These are phyloP conservation scores for Penicillium roqueforti DNA, from an alignment of 495 filamentous ascomycete genomes.

Conservation along the genomic window DNA sequence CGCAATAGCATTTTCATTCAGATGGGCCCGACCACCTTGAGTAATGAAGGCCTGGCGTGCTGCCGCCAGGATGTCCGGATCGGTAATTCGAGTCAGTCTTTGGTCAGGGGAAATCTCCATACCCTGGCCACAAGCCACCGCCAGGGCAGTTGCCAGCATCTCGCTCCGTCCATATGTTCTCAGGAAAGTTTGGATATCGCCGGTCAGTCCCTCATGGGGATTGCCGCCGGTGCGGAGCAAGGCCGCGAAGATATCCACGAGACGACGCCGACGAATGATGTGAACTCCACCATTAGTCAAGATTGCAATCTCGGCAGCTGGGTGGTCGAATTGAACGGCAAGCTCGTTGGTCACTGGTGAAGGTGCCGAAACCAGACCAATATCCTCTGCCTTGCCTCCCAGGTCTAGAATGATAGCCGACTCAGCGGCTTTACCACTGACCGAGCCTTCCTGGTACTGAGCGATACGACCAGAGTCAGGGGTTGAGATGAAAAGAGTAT, in stretches of 20 bases:
- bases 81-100: constrained; percentile 65
- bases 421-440: constrained; percentile 55
- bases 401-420: constrained; percentile 71
- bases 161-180: constrained; percentile 79
- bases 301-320: constrained; percentile 77
- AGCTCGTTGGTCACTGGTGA: constrained; percentile 85
- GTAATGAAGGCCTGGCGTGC: constrained; percentile 87
- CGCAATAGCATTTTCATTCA: constrained; percentile 66
- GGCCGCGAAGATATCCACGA: constrained; percentile 90
- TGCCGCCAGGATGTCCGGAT: constrained; percentile 74
- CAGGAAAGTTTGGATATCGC: constrained; percentile 76
- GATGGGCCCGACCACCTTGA: constrained; percentile 74
- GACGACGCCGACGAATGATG: constrained; percentile 70
- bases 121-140: constrained; percentile 93
- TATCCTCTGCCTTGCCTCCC: constrained; percentile 64
- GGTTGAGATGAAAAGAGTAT: constrained; percentile 76
- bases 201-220: constrained; percentile 74
- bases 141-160: constrained; percentile 82
- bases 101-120: constrained; percentile 68
- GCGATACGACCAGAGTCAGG: constrained; percentile 81
- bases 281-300: constrained; percentile 88
- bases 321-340: constrained; percentile 85
- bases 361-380: constrained; percentile 67
- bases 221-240: constrained; percentile 66
- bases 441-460: constrained; percentile 48